These are phyloP conservation scores for Agapanthus africanus DNA, from an alignment of 106 monocot species.

Conservation along the genomic window DNA sequence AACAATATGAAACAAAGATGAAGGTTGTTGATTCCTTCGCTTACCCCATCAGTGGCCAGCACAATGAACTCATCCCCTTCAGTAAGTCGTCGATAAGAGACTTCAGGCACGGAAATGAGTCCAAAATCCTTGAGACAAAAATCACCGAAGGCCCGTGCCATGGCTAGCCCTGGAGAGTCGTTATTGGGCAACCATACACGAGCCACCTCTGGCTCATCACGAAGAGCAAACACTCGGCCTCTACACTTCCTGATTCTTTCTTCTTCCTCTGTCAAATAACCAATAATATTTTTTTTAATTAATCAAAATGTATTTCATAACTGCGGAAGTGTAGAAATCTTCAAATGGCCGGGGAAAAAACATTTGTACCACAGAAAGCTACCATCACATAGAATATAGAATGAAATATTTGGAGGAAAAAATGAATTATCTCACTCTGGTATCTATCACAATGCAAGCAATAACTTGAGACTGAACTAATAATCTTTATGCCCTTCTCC, in stretches of 20 bases:
- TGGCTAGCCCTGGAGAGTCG: constrained; percentile 61
- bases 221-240: constrained; percentile 65
- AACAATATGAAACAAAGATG: too few species aligned
- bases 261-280: constrained; percentile 37
- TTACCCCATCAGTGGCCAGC: constrained; percentile 70
- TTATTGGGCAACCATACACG: constrained; percentile 62
- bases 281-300: not conserved
- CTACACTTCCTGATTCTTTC: constrained; percentile 53
- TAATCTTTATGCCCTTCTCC: too few species aligned
- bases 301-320: not conserved
- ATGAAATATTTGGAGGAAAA: not conserved
- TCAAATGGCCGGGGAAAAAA: not conserved
- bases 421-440: not conserved
- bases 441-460: not conserved
- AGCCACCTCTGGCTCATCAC: constrained; percentile 60
- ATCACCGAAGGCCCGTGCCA: constrained; percentile 70
- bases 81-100: constrained; percentile 46
- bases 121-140: constrained; percentile 53
- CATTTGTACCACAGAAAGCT: not conserved
- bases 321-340: not conserved
- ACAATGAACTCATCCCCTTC: constrained; percentile 57
- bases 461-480: too few species aligned
- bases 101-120: constrained; percentile 44
- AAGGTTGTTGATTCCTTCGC: too few species aligned
- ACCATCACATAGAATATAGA: not conserved